Conservation (phyloP, 805 yeast species). For the Brettanomyces bruxellensis region DNA sequence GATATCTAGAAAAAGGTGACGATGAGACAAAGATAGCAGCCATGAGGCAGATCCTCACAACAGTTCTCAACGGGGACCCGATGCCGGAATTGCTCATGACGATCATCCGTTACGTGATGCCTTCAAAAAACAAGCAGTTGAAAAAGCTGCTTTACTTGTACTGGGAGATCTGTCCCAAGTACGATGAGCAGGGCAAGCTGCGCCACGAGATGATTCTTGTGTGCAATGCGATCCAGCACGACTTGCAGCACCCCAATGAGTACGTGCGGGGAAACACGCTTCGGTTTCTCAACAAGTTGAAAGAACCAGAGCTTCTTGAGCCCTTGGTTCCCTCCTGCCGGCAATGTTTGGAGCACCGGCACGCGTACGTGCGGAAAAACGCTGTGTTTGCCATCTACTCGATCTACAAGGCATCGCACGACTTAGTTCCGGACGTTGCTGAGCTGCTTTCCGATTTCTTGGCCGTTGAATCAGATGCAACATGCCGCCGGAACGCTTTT, state of each 20-base stretch:
- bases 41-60: slow-evolving; percentile 78
- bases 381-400: slow-evolving; percentile 88
- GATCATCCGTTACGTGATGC: slow-evolving; percentile 95
- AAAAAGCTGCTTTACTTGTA: slow-evolving; percentile 89
- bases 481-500: slow-evolving; percentile 93
- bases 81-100: slow-evolving; percentile 93
- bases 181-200: slow-evolving; percentile 80
- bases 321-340: slow-evolving; percentile 91
- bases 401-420: slow-evolving; percentile 74
- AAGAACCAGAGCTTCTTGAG: slow-evolving; percentile 89
- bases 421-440: slow-evolving; percentile 92
- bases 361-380: slow-evolving; percentile 95
- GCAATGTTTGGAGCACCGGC: slow-evolving; percentile 88
- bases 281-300: slow-evolving; percentile 82
- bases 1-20: slow-evolving; percentile 75
- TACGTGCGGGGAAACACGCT: slow-evolving; percentile 92
- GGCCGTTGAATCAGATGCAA: slow-evolving; percentile 78
- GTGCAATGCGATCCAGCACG: slow-evolving; percentile 96
- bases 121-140: slow-evolving; percentile 81
- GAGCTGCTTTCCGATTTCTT: slow-evolving; percentile 69
- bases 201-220: slow-evolving; percentile 98
- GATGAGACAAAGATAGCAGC: slow-evolving; percentile 84
- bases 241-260: slow-evolving; percentile 96
- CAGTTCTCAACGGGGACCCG: slow-evolving; percentile 88
- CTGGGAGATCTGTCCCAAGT: slow-evolving; percentile 97